Evolutionary conservation across 176 grass and related monocot genomes (phyloP).

Genomic region (Ensete glaucum): DNA sequence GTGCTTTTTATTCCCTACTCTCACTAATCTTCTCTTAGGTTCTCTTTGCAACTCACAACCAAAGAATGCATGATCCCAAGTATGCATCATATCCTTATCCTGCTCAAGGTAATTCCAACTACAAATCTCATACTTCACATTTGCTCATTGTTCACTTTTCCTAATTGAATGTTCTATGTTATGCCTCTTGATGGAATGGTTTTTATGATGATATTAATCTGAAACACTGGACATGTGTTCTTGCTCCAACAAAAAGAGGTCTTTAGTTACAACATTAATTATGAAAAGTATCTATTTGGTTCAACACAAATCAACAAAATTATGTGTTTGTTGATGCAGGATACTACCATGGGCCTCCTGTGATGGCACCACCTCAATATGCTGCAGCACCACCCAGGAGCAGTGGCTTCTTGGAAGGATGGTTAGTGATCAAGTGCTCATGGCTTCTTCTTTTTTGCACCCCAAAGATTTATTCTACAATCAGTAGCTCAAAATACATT

Average conservation of each 20-base stretch:
- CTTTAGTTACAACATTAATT: neutral
- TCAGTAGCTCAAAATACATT: too few relatives aligned
- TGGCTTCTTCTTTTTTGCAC: neutral
- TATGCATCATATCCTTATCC: neutral
- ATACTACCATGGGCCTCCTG: constrained; percentile 3
- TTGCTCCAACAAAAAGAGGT: neutral
- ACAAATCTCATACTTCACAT: neutral
- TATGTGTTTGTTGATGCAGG: neutral
- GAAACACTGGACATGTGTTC: neutral
- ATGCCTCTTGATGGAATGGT: neutral
- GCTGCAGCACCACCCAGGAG: constrained; percentile 21
- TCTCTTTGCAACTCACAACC: neutral
- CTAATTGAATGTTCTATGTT: too few relatives aligned
- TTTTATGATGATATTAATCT: neutral
- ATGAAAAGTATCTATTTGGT: neutral
- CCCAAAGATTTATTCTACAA: neutral
- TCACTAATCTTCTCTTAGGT: neutral
- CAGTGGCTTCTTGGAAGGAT: constrained; percentile 61
- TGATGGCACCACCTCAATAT: constrained; percentile 5
- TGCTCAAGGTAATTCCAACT: neutral
- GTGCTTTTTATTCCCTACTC: neutral
- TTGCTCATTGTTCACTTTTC: neutral
- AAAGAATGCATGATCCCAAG: neutral
- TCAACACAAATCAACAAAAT: neutral
- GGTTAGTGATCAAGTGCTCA: constrained; percentile 17